Percentiles rank a stretch among this genome's conserved stretches.
phyloP scores from a whole-genome alignment of 768 basidiomycete genomes.

The Kondoa malvinella region DNA sequence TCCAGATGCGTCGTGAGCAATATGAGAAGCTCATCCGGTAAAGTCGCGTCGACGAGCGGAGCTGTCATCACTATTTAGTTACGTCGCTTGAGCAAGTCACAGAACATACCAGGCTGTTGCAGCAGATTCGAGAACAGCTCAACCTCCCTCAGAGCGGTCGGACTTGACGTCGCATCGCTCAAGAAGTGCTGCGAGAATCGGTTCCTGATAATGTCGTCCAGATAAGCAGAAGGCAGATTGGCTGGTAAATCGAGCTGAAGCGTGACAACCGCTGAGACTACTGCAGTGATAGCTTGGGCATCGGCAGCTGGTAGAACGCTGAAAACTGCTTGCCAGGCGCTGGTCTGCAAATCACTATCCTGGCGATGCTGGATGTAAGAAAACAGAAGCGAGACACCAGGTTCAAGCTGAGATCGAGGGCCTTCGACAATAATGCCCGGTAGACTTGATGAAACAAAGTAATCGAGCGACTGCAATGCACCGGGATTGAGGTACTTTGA shows the following conservation, averaged over 20 bases:
- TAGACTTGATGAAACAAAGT: background rate
- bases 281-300: background rate
- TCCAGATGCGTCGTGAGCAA: background rate
- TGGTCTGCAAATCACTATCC: background rate
- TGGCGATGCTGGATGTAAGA: background rate
- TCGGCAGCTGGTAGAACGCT: background rate
- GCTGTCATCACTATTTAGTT: background rate
- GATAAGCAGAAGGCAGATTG: background rate
- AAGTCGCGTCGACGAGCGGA: background rate
- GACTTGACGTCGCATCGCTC: background rate
- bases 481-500: background rate
- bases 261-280: background rate
- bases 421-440: background rate
- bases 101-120: background rate
- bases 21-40: conserved; percentile 1
- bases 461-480: background rate
- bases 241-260: background rate
- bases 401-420: background rate
- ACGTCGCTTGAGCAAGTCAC: no score
- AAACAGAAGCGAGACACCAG: background rate
- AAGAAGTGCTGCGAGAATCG: background rate
- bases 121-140: background rate
- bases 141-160: no score
- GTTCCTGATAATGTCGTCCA: background rate
- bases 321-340: background rate